Evolutionary conservation across 2,329 filamentous ascomycete genomes (phyloP).

Genomic region (Colletotrichum musicola): DNA sequence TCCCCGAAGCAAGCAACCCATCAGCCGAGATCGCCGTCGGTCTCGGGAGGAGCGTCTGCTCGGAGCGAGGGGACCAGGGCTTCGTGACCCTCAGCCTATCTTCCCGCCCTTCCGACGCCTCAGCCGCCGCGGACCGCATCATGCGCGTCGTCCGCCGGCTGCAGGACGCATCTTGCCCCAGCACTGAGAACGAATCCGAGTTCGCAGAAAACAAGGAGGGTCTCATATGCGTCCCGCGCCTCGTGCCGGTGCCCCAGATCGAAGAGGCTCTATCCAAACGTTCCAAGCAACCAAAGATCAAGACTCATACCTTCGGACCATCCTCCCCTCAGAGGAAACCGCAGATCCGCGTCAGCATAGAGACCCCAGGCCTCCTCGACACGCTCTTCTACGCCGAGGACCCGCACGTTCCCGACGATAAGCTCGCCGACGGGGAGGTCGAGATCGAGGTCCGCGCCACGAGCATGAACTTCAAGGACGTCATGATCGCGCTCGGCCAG

Average conservation of each 20-base stretch:
- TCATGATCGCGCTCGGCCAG: slow-evolving; percentile 51
- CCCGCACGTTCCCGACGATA: background rate
- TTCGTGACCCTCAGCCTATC: background rate
- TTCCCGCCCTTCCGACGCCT: too few species aligned
- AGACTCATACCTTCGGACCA: slow-evolving; percentile 24
- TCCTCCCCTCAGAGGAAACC: background rate
- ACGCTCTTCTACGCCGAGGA: slow-evolving; percentile 16
- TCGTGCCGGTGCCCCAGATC: slow-evolving; percentile 45
- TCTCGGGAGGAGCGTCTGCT: too few species aligned
- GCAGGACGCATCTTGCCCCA: too few species aligned
- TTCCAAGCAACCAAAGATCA: slow-evolving; percentile 42
- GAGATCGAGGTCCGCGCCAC: slow-evolving; percentile 44
- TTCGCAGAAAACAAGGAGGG: background rate
- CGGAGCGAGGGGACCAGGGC: background rate
- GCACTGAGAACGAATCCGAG: background rate
- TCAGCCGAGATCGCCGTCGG: too few species aligned
- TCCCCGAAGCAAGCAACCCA: too few species aligned
- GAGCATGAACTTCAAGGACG: slow-evolving; percentile 52
- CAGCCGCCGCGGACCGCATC: too few species aligned
- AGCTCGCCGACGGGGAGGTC: slow-evolving; percentile 34
- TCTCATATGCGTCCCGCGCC: slow-evolving; percentile 39
- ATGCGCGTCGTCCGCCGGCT: too few species aligned
- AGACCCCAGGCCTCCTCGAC: slow-evolving; percentile 11
- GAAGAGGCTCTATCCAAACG: slow-evolving; percentile 45
- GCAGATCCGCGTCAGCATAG: slow-evolving; percentile 15